These are phyloP conservation scores for Zygosaccharomyces pseudobailii DNA, from an alignment of 1,139 yeast genomes.

Conservation along the genomic window DNA sequence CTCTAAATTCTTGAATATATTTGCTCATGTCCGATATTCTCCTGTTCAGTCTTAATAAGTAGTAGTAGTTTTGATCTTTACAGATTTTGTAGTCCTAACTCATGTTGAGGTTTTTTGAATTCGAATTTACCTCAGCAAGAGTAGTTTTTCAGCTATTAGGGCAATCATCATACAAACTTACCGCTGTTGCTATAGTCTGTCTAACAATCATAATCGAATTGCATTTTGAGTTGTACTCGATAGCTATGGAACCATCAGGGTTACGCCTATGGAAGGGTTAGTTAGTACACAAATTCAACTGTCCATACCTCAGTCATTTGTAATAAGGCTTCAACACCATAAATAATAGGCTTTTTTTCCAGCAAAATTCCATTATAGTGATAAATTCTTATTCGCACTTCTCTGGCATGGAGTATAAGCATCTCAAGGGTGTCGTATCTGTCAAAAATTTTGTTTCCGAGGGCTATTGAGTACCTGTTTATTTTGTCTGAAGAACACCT, in stretches of 20 bases:
- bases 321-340: conserved; percentile 31
- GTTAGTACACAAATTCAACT: conserved; percentile 29
- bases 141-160: too few relatives aligned
- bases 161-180: background rate
- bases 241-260: conserved; percentile 29
- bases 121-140: too few relatives aligned
- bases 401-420: conserved; percentile 37
- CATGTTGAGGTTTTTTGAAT: too few relatives aligned
- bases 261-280: conserved; percentile 17
- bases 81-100: too few relatives aligned
- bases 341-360: conserved; percentile 24
- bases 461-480: conserved; percentile 35
- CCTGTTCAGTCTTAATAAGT: too few relatives aligned
- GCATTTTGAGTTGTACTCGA: conserved; percentile 34
- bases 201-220: conserved; percentile 37
- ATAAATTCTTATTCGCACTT: conserved; percentile 35
- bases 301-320: conserved; percentile 25
- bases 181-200: conserved; percentile 13
- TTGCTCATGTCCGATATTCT: too few relatives aligned
- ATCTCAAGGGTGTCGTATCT: conserved; percentile 26
- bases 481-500: conserved; percentile 25
- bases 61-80: too few relatives aligned
- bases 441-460: conserved; percentile 33
- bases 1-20: background rate
- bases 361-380: conserved; percentile 25